These are phyloP conservation scores for Xerocomus potaroensis DNA, from an alignment of 768 basidiomycete species.

Conservation along the genomic window DNA sequence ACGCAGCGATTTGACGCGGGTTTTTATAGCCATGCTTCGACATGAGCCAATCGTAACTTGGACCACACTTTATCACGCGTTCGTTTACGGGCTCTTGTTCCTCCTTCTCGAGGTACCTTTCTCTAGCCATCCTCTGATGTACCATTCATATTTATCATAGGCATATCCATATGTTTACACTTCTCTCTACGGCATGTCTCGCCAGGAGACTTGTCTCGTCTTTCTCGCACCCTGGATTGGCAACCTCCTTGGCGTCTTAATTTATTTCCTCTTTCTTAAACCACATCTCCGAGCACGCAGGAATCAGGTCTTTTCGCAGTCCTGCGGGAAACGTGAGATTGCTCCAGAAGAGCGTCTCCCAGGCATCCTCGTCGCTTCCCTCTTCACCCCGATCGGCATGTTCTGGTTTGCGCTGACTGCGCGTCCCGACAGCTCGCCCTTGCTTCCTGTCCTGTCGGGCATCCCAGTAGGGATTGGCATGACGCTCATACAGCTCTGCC, in stretches of 20 bases:
- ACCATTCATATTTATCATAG: conserved; percentile 3
- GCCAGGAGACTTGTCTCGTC: conserved; percentile 19
- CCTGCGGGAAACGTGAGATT: conserved; percentile 20
- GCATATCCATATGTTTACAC: conserved; percentile 23
- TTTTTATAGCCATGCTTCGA: conserved; percentile 19
- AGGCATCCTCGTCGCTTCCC: conserved; percentile 20
- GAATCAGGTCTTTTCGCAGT: conserved; percentile 14
- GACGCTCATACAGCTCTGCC: conserved; percentile 26
- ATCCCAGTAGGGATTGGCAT: conserved; percentile 27
- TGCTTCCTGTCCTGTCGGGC: conserved; percentile 19
- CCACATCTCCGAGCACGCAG: conserved; percentile 16
- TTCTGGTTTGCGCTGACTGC: conserved; percentile 26
- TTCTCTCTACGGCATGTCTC: conserved; percentile 21
- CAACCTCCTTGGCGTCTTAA: conserved; percentile 23
- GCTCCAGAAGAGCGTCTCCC: conserved; percentile 28
- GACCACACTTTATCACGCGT: conserved; percentile 29
- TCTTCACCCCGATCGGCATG: conserved; percentile 27
- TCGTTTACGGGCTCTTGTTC: conserved; percentile 28
- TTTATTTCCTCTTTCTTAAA: conserved; percentile 26
- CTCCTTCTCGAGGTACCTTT: conserved; percentile 25
- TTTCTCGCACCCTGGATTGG: conserved; percentile 26
- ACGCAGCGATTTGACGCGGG: neutral
- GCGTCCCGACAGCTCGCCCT: conserved; percentile 4
- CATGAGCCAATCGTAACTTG: conserved; percentile 26
- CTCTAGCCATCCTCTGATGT: neutral